These are phyloP conservation scores for Hirsutella rhossiliensis DNA, from an alignment of 2,329 filamentous ascomycete species.

Conservation along the genomic window DNA sequence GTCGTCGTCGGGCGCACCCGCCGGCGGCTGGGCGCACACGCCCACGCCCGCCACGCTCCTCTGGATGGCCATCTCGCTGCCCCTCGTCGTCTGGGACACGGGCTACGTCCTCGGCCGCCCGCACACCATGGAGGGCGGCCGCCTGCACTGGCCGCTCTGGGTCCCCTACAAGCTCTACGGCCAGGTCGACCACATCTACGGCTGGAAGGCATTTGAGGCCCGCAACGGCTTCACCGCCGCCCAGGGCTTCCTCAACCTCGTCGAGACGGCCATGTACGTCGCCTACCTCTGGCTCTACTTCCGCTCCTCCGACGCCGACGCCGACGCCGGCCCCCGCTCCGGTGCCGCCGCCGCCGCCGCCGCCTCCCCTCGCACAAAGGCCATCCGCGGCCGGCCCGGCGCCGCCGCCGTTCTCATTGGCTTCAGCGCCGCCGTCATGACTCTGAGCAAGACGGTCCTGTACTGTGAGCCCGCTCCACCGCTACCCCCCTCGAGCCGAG, in stretches of 20 bases:
- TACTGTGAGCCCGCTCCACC: constrained; percentile 34
- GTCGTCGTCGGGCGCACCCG: constrained; percentile 2
- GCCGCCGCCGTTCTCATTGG: constrained; percentile 33
- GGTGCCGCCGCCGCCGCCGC: background rate
- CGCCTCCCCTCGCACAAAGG: constrained; percentile 8
- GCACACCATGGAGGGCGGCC: constrained; percentile 68
- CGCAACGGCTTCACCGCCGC: constrained; percentile 66
- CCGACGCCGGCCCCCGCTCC: constrained; percentile 4
- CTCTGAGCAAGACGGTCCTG: constrained; percentile 47
- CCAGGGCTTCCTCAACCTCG: constrained; percentile 55
- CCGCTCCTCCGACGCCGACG: constrained; percentile 3
- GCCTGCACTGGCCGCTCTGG: constrained; percentile 61
- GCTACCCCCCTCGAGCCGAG: background rate
- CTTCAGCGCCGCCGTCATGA: constrained; percentile 46
- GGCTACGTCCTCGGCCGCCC: constrained; percentile 71
- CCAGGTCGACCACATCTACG: constrained; percentile 69
- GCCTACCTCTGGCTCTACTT: constrained; percentile 36
- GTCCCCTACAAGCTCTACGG: constrained; percentile 72
- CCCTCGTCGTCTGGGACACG: constrained; percentile 72
- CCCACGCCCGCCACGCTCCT: constrained; percentile 37
- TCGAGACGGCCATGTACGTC: constrained; percentile 56
- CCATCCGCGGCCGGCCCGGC: constrained; percentile 28
- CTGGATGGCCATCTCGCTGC: constrained; percentile 66
- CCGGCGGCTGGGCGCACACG: constrained; percentile 27
- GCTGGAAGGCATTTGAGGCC: constrained; percentile 56